phyloP scores from a whole-genome alignment of 2,329 filamentous ascomycete species.

The Pestalotiopsis sp. region DNA sequence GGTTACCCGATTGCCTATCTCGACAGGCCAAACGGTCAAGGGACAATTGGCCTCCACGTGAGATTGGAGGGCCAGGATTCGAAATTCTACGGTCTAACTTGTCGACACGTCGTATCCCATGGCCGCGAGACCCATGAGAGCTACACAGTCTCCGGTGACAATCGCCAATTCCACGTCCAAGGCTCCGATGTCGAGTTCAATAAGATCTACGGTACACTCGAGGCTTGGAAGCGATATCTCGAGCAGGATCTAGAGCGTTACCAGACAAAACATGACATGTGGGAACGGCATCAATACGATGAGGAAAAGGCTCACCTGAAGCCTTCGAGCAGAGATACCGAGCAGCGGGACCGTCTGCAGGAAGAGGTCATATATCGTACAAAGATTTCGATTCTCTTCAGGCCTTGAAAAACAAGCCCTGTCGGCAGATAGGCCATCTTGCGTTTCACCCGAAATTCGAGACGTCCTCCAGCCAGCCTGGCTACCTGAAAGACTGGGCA shows the following conservation, averaged over 20 bases:
- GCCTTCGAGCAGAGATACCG: neutral
- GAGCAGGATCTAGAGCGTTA: too few relatives aligned
- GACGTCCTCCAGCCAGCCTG: neutral
- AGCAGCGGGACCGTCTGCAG: neutral
- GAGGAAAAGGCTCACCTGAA: neutral
- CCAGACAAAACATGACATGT: too few relatives aligned
- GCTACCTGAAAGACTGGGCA: constrained; percentile 17
- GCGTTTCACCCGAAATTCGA: constrained; percentile 1
- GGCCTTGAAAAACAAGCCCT: neutral
- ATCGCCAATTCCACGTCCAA: neutral
- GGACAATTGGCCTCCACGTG: constrained; percentile 11
- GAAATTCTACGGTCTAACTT: constrained; percentile 14
- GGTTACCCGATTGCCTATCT: neutral
- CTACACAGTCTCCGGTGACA: neutral
- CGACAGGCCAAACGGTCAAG: constrained; percentile 2
- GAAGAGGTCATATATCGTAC: neutral
- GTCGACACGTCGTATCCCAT: neutral
- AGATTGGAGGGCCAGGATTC: constrained; percentile 4
- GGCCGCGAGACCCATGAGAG: neutral
- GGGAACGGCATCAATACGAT: too few relatives aligned
- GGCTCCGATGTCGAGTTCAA: too few relatives aligned
- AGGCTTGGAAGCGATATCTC: too few relatives aligned
- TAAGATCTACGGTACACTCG: too few relatives aligned
- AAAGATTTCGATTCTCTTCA: neutral
- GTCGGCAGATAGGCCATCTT: constrained; percentile 12